A percentile compares a stretch with the other conserved stretches of the same genome.
Evolutionary conservation across 1,284 basidiomycete species (phyloP).

Genomic region (Tylopilus sp.): DNA sequence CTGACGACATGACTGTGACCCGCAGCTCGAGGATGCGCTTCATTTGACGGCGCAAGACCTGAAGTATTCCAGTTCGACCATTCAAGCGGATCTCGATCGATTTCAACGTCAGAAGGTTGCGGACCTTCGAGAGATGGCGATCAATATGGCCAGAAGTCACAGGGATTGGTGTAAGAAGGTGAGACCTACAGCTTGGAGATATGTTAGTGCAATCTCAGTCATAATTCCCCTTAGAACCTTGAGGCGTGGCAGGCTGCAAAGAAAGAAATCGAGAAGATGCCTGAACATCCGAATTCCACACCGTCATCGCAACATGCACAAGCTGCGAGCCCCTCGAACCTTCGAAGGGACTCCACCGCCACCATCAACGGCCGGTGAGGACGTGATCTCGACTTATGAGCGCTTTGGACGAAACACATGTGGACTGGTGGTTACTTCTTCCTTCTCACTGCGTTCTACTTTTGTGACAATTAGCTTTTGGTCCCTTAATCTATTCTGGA

Average conservation of each 20-base stretch:
- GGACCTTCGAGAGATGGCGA: slow-evolving; percentile 89
- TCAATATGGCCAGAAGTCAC: slow-evolving; percentile 87
- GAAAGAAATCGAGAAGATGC: slow-evolving; percentile 85
- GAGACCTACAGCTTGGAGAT: slow-evolving; percentile 21
- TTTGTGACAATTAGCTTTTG: slow-evolving; percentile 16
- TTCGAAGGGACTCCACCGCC: slow-evolving; percentile 61
- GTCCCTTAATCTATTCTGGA: slow-evolving; percentile 29
- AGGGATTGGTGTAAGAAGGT: slow-evolving; percentile 96
- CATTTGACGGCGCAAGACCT: slow-evolving; percentile 89
- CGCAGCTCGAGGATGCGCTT: slow-evolving; percentile 87
- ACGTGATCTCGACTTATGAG: slow-evolving; percentile 16
- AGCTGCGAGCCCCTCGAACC: slow-evolving; percentile 36
- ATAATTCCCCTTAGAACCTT: slow-evolving; percentile 69
- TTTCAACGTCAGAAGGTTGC: slow-evolving; percentile 99
- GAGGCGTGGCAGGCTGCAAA: slow-evolving; percentile 97
- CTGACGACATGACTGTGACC: slow-evolving; percentile 21
- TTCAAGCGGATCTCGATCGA: slow-evolving; percentile 96
- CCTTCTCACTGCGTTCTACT: slow-evolving; percentile 3
- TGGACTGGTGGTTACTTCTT: slow-evolving; percentile 14
- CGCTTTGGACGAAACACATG: slow-evolving; percentile 12
- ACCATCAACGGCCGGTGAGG: slow-evolving; percentile 50
- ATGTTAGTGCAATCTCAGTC: slow-evolving; percentile 12
- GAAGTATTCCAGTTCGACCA: slow-evolving; percentile 92
- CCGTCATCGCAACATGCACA: slow-evolving; percentile 41
- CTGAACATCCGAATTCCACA: slow-evolving; percentile 79